Base-by-base conservation (phyloP, 106 monocot genomes). In the Allium fistulosum region DNA sequence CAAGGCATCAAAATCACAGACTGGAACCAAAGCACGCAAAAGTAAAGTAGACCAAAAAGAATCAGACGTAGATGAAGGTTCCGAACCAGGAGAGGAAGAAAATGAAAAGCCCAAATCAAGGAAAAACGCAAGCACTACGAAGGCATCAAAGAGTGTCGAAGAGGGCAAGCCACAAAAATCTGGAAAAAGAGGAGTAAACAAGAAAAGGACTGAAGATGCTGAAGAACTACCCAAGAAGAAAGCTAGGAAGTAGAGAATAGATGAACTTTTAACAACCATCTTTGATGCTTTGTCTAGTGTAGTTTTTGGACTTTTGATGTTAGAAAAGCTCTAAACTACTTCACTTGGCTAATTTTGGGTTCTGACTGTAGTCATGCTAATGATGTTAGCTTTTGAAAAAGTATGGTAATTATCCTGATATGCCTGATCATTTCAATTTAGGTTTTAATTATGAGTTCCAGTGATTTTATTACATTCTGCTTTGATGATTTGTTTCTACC, bases 11-110 rank as follows among this genome's bases (percentile, higher is more conserved):
- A 9, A 55, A 47, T 27, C n/a, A 12, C 57, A 28, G 59, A 67
- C 16, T 57, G 50, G 59, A 16, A 10, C 15, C 46, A 65, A 12
- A 46, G 3, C n/a, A 18, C 7, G 16, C 10, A 26, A 59, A 53
- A 37, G 59, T 4, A 60, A 60, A 22, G 9, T 16, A 22, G n/a
- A 22, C 4, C n/a, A 13, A 22, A 60, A 60, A 18, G 59, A 15
- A 11, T 62, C 62, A 62, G 72, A 52, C 26, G 72, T 51, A 51
- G 62, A 72, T 2, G 53, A 72, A 64, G 60, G n/a, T 48, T 62
- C 49, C 14, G 50, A 60, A 17, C 9, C 58, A 52, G 47, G 48
- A 9, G 61, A 55, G 16, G 75, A 58, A 14, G 68, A 78, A 46
- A 7, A 46, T 6, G 10, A n/a, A 67, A 59, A 46, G 13, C 66